Evolutionary conservation across 2,329 filamentous ascomycete species (phyloP), one percentile per base, ranked within the genome.

Genomic region (Diaporthe aspalathi): DNA sequence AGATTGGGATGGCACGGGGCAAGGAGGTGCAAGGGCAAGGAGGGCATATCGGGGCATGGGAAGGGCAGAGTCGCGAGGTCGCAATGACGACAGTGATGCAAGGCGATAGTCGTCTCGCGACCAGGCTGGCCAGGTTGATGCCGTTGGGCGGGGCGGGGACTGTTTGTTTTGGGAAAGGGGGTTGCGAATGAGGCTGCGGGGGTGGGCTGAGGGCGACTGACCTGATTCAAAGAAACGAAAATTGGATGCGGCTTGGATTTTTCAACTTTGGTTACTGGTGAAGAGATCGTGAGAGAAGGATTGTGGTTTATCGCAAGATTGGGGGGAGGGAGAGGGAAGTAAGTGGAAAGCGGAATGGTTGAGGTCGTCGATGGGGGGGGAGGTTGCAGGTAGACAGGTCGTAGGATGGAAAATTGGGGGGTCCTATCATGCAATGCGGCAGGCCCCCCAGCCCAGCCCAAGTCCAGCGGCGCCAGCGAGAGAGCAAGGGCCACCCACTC

Each of bases 21-120:
- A 38, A 62, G 29, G 45, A 35, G 40, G 20, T 50, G 62, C 63
- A 45, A 45, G 70, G 22, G 62, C 50, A 45, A 53, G 60, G 65
- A 67, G 66, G 57, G 52, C 47, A 49, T 49, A 49, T 68, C 29
- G 53, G 67, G 29, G 50, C 9, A 52, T 50, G 60, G 47, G 43
- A 63, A 57, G 53, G 68, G 60, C 9, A 67, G 62, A 45, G 40
- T 49, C 60, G 52, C 38, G 49, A 49, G 49, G 60, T 68, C 24
- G 68, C 53, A 62, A 73, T 74, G 68, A 74, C 68, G 73, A 74
- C 68, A 71, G 49, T 65, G 53, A 69, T 67, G 60, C 60, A 72
- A 57, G 69, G 69, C 50, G 40, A 65, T 62, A 27, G 57, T 47
- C 67, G 53, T 65, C 49, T 72, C 70, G 72, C 72, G 70, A 67